Conservation (phyloP, 2,329 filamentous ascomycete genomes). For the Colletotrichum kahawae region DNA sequence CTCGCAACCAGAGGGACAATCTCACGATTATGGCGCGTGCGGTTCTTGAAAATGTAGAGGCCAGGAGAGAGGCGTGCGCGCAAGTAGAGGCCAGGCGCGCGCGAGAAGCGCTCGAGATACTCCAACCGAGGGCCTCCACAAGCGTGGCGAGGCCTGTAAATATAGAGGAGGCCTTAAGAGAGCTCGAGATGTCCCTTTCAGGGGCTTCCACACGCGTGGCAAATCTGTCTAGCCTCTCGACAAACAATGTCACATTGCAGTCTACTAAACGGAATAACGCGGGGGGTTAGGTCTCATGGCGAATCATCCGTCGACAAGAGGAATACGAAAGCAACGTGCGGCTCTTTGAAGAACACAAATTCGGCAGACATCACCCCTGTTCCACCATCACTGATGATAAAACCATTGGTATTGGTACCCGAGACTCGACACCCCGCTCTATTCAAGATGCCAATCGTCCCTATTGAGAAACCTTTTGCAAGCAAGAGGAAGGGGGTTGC, state of each 20-base stretch:
- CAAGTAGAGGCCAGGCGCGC: too few species aligned
- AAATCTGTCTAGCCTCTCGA: background rate
- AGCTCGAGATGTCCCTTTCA: background rate
- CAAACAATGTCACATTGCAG: background rate
- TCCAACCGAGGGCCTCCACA: too few species aligned
- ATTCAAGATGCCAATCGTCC: background rate
- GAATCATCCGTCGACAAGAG: background rate
- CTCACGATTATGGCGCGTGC: too few species aligned
- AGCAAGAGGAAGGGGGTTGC: background rate
- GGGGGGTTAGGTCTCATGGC: background rate
- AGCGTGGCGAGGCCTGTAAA: too few species aligned
- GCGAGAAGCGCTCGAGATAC: too few species aligned
- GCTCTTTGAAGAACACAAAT: background rate
- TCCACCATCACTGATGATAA: background rate
- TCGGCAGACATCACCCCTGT: background rate
- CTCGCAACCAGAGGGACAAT: too few species aligned
- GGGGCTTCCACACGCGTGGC: background rate
- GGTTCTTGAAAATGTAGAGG: too few species aligned
- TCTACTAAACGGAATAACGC: background rate
- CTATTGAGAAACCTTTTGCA: background rate
- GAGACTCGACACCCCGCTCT: background rate
- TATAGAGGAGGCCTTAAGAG: too few species aligned
- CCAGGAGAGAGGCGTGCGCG: too few species aligned
- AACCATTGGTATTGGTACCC: background rate
- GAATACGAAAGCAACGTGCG: background rate